A percentile compares a stretch with the other conserved stretches of the same genome.
Evolutionary conservation across 805 yeast genomes (phyloP).

Genomic region (Candida sakaeoensis): DNA sequence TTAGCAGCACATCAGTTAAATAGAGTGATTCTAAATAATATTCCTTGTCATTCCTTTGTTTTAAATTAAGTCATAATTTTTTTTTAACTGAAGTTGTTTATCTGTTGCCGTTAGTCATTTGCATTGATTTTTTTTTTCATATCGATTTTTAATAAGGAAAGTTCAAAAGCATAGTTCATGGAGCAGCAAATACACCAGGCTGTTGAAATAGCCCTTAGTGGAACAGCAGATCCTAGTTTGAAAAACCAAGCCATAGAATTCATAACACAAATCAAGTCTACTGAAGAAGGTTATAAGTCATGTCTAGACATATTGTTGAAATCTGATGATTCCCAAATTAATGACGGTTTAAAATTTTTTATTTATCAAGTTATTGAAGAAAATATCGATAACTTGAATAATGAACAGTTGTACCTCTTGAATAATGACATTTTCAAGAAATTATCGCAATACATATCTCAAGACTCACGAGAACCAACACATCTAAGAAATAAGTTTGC

Average conservation of each 20-base stretch:
- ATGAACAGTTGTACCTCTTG: conserved; percentile 44
- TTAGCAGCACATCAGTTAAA: background rate
- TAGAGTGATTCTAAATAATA: background rate
- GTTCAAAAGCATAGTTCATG: conserved; percentile 14
- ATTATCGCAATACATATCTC: conserved; percentile 23
- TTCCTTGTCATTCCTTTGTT: background rate
- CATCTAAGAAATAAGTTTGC: conserved; percentile 37
- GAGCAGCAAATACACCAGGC: conserved; percentile 80
- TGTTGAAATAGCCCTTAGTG: conserved; percentile 75
- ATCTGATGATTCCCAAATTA: conserved; percentile 19
- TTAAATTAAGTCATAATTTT: background rate
- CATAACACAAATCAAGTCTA: conserved; percentile 49
- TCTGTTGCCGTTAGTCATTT: conserved; percentile 1
- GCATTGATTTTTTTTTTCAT: background rate
- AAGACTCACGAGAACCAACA: conserved; percentile 22
- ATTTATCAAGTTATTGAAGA: conserved; percentile 67
- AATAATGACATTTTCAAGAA: conserved; percentile 48
- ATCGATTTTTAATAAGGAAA: background rate
- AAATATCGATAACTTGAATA: conserved; percentile 41
- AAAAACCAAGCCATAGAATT: conserved; percentile 55
- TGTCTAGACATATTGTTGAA: conserved; percentile 47
- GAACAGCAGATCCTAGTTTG: conserved; percentile 56
- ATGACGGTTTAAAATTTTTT: conserved; percentile 61
- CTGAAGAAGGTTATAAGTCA: conserved; percentile 53
- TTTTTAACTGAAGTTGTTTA: background rate